Percentiles rank a stretch among this genome's conserved stretches.
These are phyloP conservation scores for Suillus spraguei DNA, from an alignment of 768 basidiomycete genomes.

Conservation along the genomic window DNA sequence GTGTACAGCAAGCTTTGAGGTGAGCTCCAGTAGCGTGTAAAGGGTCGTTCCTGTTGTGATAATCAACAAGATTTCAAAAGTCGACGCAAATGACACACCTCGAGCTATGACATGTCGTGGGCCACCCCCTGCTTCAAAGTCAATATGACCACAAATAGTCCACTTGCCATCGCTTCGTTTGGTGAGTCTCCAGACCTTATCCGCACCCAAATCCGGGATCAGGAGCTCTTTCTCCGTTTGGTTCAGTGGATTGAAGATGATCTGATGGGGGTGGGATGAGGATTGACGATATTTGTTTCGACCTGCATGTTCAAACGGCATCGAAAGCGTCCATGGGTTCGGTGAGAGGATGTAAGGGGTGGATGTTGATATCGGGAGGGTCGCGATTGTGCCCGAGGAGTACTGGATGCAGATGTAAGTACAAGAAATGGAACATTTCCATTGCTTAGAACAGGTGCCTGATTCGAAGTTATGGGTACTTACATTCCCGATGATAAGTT, in stretches of 20 bases:
- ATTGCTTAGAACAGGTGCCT: background rate
- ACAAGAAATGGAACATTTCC: background rate
- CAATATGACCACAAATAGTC: constrained; percentile 51
- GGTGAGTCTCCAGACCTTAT: constrained; percentile 61
- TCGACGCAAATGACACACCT: constrained; percentile 42
- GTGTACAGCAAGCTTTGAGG: constrained; percentile 59
- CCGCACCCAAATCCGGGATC: constrained; percentile 76
- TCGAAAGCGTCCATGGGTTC: constrained; percentile 36
- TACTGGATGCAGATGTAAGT: constrained; percentile 49
- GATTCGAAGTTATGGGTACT: constrained; percentile 33
- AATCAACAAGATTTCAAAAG: background rate
- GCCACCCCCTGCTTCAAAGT: constrained; percentile 58
- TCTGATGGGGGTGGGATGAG: constrained; percentile 78
- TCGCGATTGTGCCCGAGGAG: constrained; percentile 59
- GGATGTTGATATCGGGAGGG: constrained; percentile 54
- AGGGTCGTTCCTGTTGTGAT: constrained; percentile 52
- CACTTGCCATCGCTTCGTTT: constrained; percentile 48
- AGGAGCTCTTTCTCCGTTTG: constrained; percentile 57
- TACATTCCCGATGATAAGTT: constrained; percentile 74
- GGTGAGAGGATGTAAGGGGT: constrained; percentile 46
- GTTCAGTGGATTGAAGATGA: constrained; percentile 44
- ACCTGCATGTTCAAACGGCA: constrained; percentile 54
- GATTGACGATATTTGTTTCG: constrained; percentile 71
- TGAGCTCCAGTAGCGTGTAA: constrained; percentile 71
- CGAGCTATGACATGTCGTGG: constrained; percentile 70